Evolutionary conservation across 768 basidiomycete species (phyloP).

Genomic region (Sporobolomyces phaffii): DNA sequence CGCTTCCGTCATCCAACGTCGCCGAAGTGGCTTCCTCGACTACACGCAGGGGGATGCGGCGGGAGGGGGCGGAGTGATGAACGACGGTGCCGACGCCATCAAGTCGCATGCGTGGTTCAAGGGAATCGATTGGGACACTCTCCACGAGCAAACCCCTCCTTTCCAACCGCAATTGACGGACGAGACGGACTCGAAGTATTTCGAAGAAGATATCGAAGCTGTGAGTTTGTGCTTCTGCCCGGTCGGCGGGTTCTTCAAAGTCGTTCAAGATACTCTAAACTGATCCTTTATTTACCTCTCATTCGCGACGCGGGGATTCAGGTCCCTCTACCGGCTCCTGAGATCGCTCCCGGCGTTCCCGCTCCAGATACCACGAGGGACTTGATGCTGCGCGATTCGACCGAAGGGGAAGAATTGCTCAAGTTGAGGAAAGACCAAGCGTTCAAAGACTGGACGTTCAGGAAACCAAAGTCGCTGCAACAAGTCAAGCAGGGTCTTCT

Average conservation of each 20-base stretch:
- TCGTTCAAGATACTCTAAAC: too few species aligned
- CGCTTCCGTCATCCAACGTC: slow-evolving; percentile 66
- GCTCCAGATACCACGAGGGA: slow-evolving; percentile 74
- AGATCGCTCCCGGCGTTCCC: slow-evolving; percentile 63
- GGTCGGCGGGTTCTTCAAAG: too few species aligned
- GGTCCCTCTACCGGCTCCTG: slow-evolving; percentile 72
- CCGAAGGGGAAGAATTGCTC: slow-evolving; percentile 78
- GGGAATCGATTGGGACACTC: slow-evolving; percentile 81
- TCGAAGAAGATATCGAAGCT: slow-evolving; percentile 86
- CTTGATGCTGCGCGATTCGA: slow-evolving; percentile 75
- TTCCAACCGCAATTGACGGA: slow-evolving; percentile 76
- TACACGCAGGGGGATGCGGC: slow-evolving; percentile 30
- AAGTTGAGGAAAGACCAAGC: slow-evolving; percentile 84
- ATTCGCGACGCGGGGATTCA: too few species aligned
- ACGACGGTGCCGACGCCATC: slow-evolving; percentile 81
- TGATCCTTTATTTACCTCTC: too few species aligned
- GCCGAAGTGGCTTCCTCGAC: slow-evolving; percentile 66
- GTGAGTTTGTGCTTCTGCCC: slow-evolving; percentile 50
- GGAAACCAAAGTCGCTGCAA: too few species aligned
- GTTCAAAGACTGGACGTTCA: slow-evolving; percentile 53
- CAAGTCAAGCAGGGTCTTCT: too few species aligned
- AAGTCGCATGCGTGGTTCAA: slow-evolving; percentile 89
- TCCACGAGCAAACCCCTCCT: slow-evolving; percentile 75
- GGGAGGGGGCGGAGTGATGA: slow-evolving; percentile 17
- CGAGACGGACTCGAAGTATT: slow-evolving; percentile 82